A percentile compares a stretch with the other conserved stretches of the same genome.
Conservation (phyloP, 2,329 filamentous ascomycete genomes). For the Diaporthe capsici region DNA sequence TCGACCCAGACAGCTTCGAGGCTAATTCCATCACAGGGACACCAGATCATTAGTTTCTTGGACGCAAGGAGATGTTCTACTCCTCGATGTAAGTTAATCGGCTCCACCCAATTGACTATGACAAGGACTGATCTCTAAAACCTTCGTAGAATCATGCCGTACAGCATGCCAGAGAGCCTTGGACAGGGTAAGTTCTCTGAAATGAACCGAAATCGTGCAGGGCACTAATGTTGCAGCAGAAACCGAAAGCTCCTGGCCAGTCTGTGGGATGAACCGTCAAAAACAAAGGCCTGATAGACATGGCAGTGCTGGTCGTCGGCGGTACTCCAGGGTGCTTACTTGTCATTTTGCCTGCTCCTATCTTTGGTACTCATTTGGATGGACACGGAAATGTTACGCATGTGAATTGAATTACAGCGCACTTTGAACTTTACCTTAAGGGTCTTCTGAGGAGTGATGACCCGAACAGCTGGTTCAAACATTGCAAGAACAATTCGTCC, state of each 20-base stretch:
- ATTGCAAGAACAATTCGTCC: background rate
- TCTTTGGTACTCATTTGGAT: no score
- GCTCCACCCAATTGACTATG: background rate
- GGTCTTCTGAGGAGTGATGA: background rate
- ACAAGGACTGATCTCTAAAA: background rate
- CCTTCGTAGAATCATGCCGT: background rate
- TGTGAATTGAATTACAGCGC: background rate
- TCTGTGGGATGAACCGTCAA: background rate
- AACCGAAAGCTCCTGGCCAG: background rate
- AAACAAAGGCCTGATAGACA: background rate
- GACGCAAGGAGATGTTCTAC: background rate
- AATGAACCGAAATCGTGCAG: accelerated
- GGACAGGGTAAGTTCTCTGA: background rate
- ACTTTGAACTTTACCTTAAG: background rate
- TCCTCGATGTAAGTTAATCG: background rate
- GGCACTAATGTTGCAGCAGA: background rate
- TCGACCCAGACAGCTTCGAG: accelerated
- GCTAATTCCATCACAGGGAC: background rate
- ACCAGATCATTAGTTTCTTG: background rate
- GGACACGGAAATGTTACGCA: background rate
- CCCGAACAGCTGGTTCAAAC: background rate
- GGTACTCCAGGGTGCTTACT: accelerated
- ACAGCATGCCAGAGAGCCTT: background rate
- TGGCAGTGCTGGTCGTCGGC: background rate
- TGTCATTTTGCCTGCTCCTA: background rate